Percentiles rank a stretch among this genome's conserved stretches.
phyloP scores from a whole-genome alignment of 2,329 filamentous ascomycete species.

The Pyrenochaeta sp. region DNA sequence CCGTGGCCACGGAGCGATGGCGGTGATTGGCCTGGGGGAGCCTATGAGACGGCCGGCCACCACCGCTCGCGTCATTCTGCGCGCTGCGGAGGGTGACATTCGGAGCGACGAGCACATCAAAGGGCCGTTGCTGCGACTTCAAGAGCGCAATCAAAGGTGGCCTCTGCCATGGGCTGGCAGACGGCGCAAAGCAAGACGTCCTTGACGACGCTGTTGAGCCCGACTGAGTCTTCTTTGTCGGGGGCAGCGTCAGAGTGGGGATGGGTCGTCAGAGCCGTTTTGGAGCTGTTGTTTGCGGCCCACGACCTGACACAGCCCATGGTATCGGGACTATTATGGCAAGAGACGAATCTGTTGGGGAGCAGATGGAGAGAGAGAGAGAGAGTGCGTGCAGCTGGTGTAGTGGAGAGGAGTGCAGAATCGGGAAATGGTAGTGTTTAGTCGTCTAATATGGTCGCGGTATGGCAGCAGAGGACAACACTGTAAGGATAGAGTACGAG shows the following conservation, averaged over 20 bases:
- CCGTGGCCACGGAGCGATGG: slow-evolving; percentile 8
- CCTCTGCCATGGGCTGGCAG: slow-evolving; percentile 5
- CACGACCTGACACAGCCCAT: slow-evolving; percentile 1
- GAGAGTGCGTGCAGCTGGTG: too few species aligned
- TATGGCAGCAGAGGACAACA: too few species aligned
- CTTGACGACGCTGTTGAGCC: slow-evolving; percentile 1
- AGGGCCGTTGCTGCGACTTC: slow-evolving; percentile 1
- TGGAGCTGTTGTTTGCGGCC: slow-evolving; percentile 28
- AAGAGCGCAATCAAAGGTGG: slow-evolving; percentile 1
- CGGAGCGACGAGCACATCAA: slow-evolving; percentile 6
- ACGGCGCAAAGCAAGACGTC: slow-evolving; percentile 14
- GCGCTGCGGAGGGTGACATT: slow-evolving; percentile 18
- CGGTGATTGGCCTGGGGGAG: slow-evolving; percentile 18
- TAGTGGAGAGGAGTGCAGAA: too few species aligned
- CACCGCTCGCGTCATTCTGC: slow-evolving; percentile 21
- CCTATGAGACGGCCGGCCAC: slow-evolving; percentile 11
- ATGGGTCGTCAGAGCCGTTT: slow-evolving; percentile 21
- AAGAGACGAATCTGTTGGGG: not conserved
- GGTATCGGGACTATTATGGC: slow-evolving; percentile 1
- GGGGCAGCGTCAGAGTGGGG: slow-evolving; percentile 23
- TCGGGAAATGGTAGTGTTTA: too few species aligned
- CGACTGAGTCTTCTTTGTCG: slow-evolving; percentile 26
- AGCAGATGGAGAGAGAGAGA: not conserved
- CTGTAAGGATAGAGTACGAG: too few species aligned
- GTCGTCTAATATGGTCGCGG: too few species aligned